Evolutionary conservation across 768 basidiomycete genomes (phyloP).

Genomic region (Phylloporus sp.): DNA sequence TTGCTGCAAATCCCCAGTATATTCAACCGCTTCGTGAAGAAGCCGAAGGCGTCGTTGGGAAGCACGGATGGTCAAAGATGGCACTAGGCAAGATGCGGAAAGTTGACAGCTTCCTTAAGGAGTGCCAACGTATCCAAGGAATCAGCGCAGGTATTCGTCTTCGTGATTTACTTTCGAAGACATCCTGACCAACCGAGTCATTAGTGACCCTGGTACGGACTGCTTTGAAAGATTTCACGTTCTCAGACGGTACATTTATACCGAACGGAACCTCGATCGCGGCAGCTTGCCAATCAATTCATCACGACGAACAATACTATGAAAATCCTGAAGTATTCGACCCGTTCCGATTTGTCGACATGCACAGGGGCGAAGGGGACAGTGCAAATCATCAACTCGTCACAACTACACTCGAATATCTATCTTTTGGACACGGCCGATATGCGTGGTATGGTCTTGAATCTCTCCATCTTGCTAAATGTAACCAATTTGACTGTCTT

Average conservation of each 20-base stretch:
- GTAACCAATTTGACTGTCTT: too few species aligned
- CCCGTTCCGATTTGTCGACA: constrained; percentile 11
- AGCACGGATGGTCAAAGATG: constrained; percentile 3
- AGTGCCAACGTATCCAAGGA: constrained; percentile 8
- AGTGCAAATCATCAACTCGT: constrained; percentile 31
- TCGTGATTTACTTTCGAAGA: constrained; percentile 12
- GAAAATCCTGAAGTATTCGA: constrained; percentile 14
- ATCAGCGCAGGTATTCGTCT: constrained; percentile 18
- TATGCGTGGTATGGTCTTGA: constrained; percentile 5
- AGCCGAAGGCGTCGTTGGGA: not conserved
- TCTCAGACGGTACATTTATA: constrained; percentile 37
- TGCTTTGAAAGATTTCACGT: constrained; percentile 29
- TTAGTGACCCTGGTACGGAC: constrained; percentile 31
- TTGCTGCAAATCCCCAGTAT: constrained; percentile 34
- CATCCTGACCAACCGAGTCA: not conserved
- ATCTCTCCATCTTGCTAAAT: too few species aligned
- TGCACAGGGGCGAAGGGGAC: constrained; percentile 31
- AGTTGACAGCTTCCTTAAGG: constrained; percentile 36
- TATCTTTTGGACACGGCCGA: constrained; percentile 35
- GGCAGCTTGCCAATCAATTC: constrained; percentile 16
- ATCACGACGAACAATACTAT: constrained; percentile 23
- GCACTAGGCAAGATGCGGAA: constrained; percentile 29
- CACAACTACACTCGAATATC: constrained; percentile 28
- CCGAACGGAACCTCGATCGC: constrained; percentile 31
- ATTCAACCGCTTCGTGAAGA: constrained; percentile 30